These are phyloP conservation scores for Pelargonium fulgidum DNA, from an alignment of 441 rosid species.

Conservation along the genomic window DNA sequence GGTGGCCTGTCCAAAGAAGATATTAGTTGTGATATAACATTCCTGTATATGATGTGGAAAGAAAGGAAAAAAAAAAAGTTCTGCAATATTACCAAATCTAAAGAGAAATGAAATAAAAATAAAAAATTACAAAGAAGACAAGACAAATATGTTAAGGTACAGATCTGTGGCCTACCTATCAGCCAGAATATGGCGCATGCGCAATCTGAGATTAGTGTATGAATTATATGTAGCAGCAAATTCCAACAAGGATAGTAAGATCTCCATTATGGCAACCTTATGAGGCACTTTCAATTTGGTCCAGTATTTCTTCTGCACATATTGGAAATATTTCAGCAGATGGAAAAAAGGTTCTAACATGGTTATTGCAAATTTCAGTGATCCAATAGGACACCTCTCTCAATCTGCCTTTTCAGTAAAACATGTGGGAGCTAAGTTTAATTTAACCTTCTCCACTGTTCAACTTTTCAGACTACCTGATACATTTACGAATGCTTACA, in stretches of 20 bases:
- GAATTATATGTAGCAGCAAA: constrained; percentile 96
- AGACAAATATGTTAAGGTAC: constrained; percentile 5
- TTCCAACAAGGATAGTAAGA: constrained; percentile 75
- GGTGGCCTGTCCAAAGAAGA: constrained; percentile 67
- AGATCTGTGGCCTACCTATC: constrained; percentile 54
- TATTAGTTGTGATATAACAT: constrained; percentile 13
- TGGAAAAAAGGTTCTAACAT: constrained; percentile 6
- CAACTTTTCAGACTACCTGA: constrained; percentile 4
- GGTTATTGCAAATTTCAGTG: not conserved
- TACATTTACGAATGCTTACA: not conserved
- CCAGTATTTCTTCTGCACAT: constrained; percentile 87
- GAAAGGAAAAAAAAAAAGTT: constrained; percentile 10
- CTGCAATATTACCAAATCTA: not conserved
- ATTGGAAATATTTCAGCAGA: constrained; percentile 3
- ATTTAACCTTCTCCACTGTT: not conserved
- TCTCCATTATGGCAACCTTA: constrained; percentile 84
- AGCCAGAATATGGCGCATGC: constrained; percentile 73
- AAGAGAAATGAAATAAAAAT: not conserved
- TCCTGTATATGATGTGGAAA: not conserved
- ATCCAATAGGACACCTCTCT: not conserved
- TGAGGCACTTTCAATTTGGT: constrained; percentile 69
- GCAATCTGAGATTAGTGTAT: constrained; percentile 69
- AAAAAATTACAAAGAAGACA: not conserved
- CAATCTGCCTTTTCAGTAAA: constrained; percentile 1
- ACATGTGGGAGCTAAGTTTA: not conserved